Conservation (phyloP, 2,329 filamentous ascomycete species). For the Ceratocystis albifundus region DNA sequence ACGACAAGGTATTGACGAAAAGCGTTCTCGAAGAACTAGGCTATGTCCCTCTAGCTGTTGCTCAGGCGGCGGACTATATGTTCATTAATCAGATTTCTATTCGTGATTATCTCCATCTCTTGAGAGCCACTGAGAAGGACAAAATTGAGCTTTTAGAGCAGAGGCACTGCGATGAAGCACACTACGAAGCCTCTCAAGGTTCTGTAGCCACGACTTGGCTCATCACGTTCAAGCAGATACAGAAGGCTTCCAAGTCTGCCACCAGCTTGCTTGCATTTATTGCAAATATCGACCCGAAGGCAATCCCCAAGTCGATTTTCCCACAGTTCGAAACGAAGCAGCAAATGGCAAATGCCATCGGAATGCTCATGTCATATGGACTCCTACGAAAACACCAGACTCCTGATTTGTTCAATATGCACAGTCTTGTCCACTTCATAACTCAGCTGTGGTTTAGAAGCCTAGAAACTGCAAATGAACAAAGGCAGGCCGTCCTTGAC, state of each 20-base stretch:
- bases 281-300: neutral
- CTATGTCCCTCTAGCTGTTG: conserved; percentile 24
- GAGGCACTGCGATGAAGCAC: neutral
- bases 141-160: neutral
- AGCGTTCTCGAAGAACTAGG: neutral
- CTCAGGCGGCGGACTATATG: conserved; percentile 24
- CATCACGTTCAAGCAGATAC: neutral
- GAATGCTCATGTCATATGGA: neutral
- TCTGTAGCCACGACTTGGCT: neutral
- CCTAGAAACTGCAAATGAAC: too few species aligned
- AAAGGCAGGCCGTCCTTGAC: too few species aligned
- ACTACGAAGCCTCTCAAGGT: neutral
- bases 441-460: neutral
- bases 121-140: neutral
- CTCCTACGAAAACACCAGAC: neutral
- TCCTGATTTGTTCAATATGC: neutral
- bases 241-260: neutral
- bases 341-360: neutral
- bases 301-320: neutral
- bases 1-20: neutral
- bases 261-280: neutral
- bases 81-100: neutral
- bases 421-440: neutral
- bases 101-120: neutral
- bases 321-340: neutral